Percentiles rank a stretch among this genome's conserved stretches.
phyloP scores from a whole-genome alignment of 2,329 filamentous ascomycete species.

The Colletotrichum gloeosporioides region DNA sequence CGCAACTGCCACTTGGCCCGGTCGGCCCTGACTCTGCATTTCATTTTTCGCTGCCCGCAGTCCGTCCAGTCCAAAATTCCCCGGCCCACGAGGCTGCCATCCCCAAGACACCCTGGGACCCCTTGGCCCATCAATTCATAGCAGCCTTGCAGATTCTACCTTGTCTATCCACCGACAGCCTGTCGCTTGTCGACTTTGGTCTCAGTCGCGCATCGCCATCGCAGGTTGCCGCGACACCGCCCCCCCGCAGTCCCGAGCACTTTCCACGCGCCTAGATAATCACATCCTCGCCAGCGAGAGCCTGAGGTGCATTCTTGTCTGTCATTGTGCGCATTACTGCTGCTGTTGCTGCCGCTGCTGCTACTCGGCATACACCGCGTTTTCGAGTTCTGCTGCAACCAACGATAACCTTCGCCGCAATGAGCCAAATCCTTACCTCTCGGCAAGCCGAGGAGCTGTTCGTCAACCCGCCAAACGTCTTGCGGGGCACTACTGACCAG shows the following conservation, averaged over 20 bases:
- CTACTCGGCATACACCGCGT: neutral
- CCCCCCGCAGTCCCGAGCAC: constrained; percentile 4
- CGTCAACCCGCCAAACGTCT: constrained; percentile 19
- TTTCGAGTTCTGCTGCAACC: neutral
- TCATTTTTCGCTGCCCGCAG: neutral
- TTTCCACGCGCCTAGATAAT: neutral
- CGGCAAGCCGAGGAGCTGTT: constrained; percentile 91
- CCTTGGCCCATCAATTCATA: neutral
- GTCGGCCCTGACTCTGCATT: constrained; percentile 1
- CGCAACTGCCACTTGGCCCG: constrained; percentile 1
- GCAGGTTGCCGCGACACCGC: constrained; percentile 10
- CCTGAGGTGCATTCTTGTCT: neutral
- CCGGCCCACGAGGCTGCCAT: constrained; percentile 10
- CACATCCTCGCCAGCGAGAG: neutral
- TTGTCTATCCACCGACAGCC: neutral
- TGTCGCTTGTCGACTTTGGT: neutral
- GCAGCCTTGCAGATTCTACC: constrained; percentile 12
- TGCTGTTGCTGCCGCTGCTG: neutral
- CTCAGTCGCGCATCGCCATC: neutral
- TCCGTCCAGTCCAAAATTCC: neutral
- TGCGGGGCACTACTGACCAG: constrained; percentile 17
- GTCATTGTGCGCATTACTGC: neutral
- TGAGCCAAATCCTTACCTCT: constrained; percentile 78
- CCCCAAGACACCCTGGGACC: neutral
- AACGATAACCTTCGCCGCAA: constrained; percentile 38